These are phyloP conservation scores for Strigomonas culicis DNA, from an alignment of 208 protist species.

Conservation along the genomic window DNA sequence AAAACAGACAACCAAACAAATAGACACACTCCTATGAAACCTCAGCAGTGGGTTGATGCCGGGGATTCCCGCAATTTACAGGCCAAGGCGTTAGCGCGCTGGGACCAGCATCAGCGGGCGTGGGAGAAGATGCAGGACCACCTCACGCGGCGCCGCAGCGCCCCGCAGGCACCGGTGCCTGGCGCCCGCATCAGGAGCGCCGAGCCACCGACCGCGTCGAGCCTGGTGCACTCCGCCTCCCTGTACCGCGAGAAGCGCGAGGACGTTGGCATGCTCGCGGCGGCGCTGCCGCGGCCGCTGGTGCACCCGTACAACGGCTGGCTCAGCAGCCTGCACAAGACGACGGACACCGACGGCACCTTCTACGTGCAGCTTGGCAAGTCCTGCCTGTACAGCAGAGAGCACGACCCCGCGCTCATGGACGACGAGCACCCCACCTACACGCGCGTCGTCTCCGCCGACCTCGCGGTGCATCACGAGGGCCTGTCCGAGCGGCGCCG, in stretches of 20 bases:
- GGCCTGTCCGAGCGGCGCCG: not conserved
- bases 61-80: conserved; percentile 61
- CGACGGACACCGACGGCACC: not conserved
- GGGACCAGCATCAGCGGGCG: conserved; percentile 60
- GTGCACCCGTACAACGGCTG: conserved; percentile 37
- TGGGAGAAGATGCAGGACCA: conserved; percentile 42
- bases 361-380: conserved; percentile 66
- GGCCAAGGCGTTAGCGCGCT: conserved; percentile 52
- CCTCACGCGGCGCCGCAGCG: conserved; percentile 14
- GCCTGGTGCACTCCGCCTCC: conserved; percentile 35
- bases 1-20: no score
- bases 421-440: conserved; percentile 34
- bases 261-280: conserved; percentile 47
- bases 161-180: not conserved
- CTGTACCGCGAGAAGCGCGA: conserved; percentile 41
- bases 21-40: not conserved
- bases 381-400: conserved; percentile 49
- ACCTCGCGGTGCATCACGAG: not conserved
- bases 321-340: conserved; percentile 51
- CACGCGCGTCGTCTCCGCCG: conserved; percentile 47
- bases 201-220: conserved; percentile 17
- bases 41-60: conserved; percentile 10
- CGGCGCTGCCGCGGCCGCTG: conserved; percentile 19
- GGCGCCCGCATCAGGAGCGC: not conserved
- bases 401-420: conserved; percentile 29